Evolutionary conservation across 2,329 filamentous ascomycete genomes (phyloP).

Genomic region (Penicillium sp.): DNA sequence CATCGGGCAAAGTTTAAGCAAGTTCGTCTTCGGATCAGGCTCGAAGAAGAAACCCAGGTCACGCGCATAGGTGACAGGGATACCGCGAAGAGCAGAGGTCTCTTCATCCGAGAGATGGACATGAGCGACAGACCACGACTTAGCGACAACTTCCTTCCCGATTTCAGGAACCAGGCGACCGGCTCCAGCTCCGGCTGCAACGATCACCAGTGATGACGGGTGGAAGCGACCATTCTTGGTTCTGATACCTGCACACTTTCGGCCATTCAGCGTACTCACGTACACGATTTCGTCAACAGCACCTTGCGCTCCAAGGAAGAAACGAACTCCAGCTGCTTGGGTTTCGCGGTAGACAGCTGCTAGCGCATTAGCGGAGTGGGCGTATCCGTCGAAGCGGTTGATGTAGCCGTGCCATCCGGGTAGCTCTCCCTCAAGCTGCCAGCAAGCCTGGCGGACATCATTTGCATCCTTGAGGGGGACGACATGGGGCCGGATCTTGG

Average conservation of each 20-base stretch:
- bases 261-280: constrained; percentile 14
- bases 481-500: constrained; percentile 43
- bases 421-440: constrained; percentile 53
- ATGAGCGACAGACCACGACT: constrained; percentile 62
- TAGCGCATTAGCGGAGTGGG: constrained; percentile 56
- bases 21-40: constrained; percentile 58
- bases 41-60: constrained; percentile 68
- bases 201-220: constrained; percentile 46
- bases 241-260: constrained; percentile 35
- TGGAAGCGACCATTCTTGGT: constrained; percentile 43
- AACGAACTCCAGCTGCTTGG: constrained; percentile 42
- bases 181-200: constrained; percentile 55
- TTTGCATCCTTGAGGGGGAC: constrained; percentile 35
- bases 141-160: constrained; percentile 54
- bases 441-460: constrained; percentile 47
- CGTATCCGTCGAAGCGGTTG: constrained; percentile 60
- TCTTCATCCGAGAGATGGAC: constrained; percentile 59
- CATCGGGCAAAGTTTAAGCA: constrained; percentile 63
- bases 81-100: constrained; percentile 54
- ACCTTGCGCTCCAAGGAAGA: constrained; percentile 45
- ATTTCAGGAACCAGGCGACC: constrained; percentile 52
- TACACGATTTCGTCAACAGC: constrained; percentile 46
- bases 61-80: constrained; percentile 62
- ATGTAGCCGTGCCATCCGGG: constrained; percentile 60
- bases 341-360: constrained; percentile 48